Evolutionary conservation across 2,329 filamentous ascomycete genomes (phyloP).

Genomic region (Fusarium gaditjirri): DNA sequence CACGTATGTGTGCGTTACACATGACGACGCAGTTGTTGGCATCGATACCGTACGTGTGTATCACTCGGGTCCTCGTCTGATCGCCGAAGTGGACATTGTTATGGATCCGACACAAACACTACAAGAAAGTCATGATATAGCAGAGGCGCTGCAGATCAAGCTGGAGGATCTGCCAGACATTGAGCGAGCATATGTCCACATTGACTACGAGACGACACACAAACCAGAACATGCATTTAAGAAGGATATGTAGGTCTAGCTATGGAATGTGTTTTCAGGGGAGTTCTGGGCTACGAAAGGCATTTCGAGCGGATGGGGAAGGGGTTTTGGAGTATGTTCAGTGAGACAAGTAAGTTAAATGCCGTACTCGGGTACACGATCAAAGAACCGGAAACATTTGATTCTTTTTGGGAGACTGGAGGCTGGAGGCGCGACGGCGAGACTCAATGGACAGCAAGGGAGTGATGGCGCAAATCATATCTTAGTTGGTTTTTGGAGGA

Average conservation of each 20-base stretch:
- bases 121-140: constrained; percentile 87
- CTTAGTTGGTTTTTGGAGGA: constrained; percentile 1
- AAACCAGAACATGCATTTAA: constrained; percentile 82
- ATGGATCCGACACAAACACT: constrained; percentile 83
- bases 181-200: constrained; percentile 94
- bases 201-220: constrained; percentile 96
- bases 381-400: not conserved
- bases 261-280: constrained; percentile 11
- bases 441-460: not conserved
- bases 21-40: constrained; percentile 80
- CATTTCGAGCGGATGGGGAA: constrained; percentile 13
- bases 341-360: constrained; percentile 19
- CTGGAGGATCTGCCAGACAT: constrained; percentile 91
- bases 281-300: not conserved
- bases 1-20: constrained; percentile 91
- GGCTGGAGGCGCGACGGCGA: not conserved
- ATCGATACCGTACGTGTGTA: constrained; percentile 97
- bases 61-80: constrained; percentile 86
- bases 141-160: constrained; percentile 93
- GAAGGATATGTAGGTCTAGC: constrained; percentile 63
- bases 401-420: not conserved
- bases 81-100: constrained; percentile 96
- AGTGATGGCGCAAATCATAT: constrained; percentile 6
- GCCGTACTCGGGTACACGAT: constrained; percentile 6
- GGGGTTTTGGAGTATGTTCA: not conserved